Conservation (phyloP, 257 asterid genomes). For the Capsicum pubescens region DNA sequence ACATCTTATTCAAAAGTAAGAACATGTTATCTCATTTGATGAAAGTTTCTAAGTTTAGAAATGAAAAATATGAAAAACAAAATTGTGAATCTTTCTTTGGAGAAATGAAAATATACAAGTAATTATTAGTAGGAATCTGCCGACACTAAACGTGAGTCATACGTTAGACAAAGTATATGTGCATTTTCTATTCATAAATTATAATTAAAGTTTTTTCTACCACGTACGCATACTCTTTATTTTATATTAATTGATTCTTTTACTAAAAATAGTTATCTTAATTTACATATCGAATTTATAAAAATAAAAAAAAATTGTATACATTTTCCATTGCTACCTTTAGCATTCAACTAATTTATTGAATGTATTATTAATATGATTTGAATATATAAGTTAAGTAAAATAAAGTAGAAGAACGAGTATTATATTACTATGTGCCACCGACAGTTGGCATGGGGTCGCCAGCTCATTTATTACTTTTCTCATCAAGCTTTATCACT, state of each 20-base stretch:
- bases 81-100: not conserved
- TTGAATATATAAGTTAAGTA: no score
- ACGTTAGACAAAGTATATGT: not conserved
- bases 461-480: not conserved
- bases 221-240: no score
- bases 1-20: not conserved
- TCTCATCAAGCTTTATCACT: not conserved
- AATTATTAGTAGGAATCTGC: not conserved
- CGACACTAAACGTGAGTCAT: not conserved
- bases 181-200: no score
- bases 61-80: not conserved
- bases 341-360: no score
- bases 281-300: no score
- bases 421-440: not conserved
- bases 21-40: not conserved
- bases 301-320: no score
- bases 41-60: not conserved
- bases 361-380: no score
- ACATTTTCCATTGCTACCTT: no score
- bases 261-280: no score
- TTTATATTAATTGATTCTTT: no score
- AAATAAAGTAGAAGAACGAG: no score
- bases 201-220: no score
- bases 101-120: not conserved
- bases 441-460: constrained; percentile 29